Evolutionary conservation across 2,329 filamentous ascomycete species (phyloP).

Genomic region (Simplicillium aogashimaense): DNA sequence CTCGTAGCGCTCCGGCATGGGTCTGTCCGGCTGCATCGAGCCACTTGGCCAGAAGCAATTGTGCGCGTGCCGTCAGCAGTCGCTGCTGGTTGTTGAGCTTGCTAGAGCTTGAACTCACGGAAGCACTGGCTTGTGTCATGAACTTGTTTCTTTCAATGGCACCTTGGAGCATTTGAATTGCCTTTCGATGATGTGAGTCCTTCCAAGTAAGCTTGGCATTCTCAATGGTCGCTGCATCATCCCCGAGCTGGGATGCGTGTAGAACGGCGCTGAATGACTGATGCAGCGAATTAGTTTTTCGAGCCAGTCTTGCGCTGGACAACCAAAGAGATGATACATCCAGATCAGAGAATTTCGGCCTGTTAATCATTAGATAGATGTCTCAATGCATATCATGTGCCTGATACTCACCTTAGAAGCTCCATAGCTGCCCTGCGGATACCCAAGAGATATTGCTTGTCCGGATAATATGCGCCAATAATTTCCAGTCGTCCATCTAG

Average conservation of each 20-base stretch:
- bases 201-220: slow-evolving; percentile 90
- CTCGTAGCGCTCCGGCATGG: slow-evolving; percentile 67
- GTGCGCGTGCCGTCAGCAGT: slow-evolving; percentile 63
- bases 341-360: slow-evolving; percentile 52
- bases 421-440: slow-evolving; percentile 83
- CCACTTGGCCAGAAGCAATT: slow-evolving; percentile 92
- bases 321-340: slow-evolving; percentile 83
- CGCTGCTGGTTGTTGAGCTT: slow-evolving; percentile 40
- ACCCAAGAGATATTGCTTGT: slow-evolving; percentile 89
- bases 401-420: slow-evolving; percentile 48
- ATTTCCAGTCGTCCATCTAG: slow-evolving; percentile 75
- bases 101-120: slow-evolving; percentile 9
- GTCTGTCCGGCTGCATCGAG: slow-evolving; percentile 91
- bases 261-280: slow-evolving; percentile 92
- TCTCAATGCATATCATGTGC: slow-evolving; percentile 13
- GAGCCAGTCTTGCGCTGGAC: slow-evolving; percentile 71
- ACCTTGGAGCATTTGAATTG: slow-evolving; percentile 81
- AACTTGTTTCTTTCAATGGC: slow-evolving; percentile 79
- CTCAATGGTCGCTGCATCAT: slow-evolving; percentile 84
- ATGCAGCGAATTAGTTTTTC: slow-evolving; percentile 73
- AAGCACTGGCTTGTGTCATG: slow-evolving; percentile 32
- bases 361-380: too few species aligned
- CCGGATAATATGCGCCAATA: slow-evolving; percentile 76
- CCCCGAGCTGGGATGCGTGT: slow-evolving; percentile 74
- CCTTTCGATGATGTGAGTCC: slow-evolving; percentile 86